phyloP scores from a whole-genome alignment of 2,329 filamentous ascomycete genomes.

The Aspergillus awamori region DNA sequence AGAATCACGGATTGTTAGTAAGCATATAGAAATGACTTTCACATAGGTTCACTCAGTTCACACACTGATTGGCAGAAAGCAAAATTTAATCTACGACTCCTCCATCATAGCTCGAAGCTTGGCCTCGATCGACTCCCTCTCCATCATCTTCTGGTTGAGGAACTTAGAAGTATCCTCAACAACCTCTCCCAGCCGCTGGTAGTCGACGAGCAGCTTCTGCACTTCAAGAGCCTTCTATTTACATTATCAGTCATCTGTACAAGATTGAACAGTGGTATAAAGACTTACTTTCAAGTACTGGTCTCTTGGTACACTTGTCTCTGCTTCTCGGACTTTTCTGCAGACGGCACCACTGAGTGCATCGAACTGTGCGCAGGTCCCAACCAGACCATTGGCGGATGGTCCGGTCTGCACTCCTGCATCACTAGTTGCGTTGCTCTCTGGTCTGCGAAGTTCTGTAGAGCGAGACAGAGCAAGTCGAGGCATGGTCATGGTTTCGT shows the following conservation, averaged over 20 bases:
- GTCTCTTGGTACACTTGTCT: slow-evolving; percentile 16
- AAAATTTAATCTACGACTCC: neutral
- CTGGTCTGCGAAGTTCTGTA: neutral
- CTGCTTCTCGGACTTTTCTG: slow-evolving; percentile 12
- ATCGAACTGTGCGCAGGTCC: neutral
- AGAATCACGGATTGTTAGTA: neutral
- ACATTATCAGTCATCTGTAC: slow-evolving; percentile 1
- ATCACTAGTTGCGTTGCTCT: neutral
- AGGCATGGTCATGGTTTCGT: neutral
- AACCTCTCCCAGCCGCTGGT: neutral
- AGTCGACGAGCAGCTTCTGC: slow-evolving; percentile 23
- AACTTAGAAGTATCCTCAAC: neutral
- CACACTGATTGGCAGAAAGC: slow-evolving; percentile 6
- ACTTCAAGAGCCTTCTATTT: slow-evolving; percentile 19
- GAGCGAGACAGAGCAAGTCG: neutral
- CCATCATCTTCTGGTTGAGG: slow-evolving; percentile 1
- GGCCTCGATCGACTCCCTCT: slow-evolving; percentile 17
- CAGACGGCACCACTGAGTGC: neutral
- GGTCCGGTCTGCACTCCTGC: neutral
- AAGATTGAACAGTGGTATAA: neutral
- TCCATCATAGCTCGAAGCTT: slow-evolving; percentile 13
- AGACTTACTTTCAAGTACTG: slow-evolving; percentile 22
- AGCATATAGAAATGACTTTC: neutral
- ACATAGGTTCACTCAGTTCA: slow-evolving; percentile 15
- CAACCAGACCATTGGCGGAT: neutral